These are phyloP conservation scores for Ceratocystis eucalypticola DNA, from an alignment of 2,329 filamentous ascomycete species.

Conservation along the genomic window DNA sequence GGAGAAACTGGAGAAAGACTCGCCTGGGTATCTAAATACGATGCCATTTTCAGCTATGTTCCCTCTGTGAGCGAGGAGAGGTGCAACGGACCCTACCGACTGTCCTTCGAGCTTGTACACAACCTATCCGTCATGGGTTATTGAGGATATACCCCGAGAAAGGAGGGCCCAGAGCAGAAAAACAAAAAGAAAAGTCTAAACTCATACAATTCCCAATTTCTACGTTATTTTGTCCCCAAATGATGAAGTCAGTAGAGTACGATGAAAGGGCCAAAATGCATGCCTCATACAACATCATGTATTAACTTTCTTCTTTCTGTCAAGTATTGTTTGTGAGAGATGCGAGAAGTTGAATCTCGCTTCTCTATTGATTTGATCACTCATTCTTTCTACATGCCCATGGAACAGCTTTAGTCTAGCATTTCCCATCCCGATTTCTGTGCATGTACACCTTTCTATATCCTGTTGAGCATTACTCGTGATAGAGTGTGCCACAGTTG, in stretches of 20 bases:
- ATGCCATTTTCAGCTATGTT: constrained; percentile 18
- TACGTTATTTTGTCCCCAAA: constrained; percentile 11
- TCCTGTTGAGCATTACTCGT: no score
- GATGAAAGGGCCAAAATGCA: no score
- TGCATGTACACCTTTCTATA: no score
- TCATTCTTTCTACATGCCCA: no score
- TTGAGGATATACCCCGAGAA: constrained; percentile 17
- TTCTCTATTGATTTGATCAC: no score
- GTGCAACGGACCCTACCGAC: constrained; percentile 13
- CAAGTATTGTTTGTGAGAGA: no score
- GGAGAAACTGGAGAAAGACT: constrained; percentile 99
- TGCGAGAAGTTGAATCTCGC: no score
- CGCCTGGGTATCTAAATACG: constrained; percentile 82
- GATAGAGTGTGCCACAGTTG: no score
- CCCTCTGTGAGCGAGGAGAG: constrained; percentile 18
- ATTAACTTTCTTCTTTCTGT: no score
- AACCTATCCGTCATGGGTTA: constrained; percentile 13
- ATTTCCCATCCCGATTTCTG: no score
- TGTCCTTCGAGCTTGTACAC: constrained; percentile 16
- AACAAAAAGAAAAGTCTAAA: constrained; percentile 16
- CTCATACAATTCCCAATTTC: constrained; percentile 14
- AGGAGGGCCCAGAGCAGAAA: constrained; percentile 14
- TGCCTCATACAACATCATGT: no score
- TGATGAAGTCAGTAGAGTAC: not conserved
- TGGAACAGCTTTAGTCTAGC: no score